Conservation (phyloP, 306 rosid genomes). For the Vigna angularis region DNA sequence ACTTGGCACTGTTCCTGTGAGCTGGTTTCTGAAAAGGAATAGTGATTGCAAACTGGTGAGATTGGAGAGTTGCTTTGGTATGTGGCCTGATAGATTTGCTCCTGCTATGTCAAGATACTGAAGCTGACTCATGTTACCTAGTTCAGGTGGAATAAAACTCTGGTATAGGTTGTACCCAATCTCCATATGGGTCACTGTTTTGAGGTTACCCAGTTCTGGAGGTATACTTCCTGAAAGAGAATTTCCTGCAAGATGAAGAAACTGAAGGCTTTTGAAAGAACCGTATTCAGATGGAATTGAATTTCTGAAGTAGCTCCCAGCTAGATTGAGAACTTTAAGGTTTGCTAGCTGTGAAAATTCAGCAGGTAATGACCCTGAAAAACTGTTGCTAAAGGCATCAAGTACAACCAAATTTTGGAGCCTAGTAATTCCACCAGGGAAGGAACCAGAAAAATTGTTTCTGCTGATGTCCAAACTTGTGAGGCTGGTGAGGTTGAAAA, state of each 20-base stretch:
- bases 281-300: constrained; percentile 89
- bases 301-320: constrained; percentile 91
- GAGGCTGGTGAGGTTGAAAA: constrained; percentile 75
- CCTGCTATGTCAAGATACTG: constrained; percentile 90
- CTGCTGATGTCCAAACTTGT: constrained; percentile 76
- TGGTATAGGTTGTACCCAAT: constrained; percentile 81
- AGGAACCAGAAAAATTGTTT: constrained; percentile 87
- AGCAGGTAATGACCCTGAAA: constrained; percentile 74
- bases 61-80: constrained; percentile 75
- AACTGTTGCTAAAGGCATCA: constrained; percentile 94
- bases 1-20: constrained; percentile 70
- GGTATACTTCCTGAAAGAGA: constrained; percentile 77
- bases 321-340: constrained; percentile 76
- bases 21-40: constrained; percentile 82
- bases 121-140: constrained; percentile 83
- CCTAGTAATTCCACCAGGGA: constrained; percentile 65
- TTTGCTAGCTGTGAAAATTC: constrained; percentile 63
- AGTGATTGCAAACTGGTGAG: constrained; percentile 76
- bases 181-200: constrained; percentile 88
- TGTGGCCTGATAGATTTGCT: constrained; percentile 78
- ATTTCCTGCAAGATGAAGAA: constrained; percentile 88
- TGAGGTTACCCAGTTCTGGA: constrained; percentile 78
- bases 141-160: constrained; percentile 70
- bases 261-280: constrained; percentile 75
- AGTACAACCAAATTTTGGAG: constrained; percentile 61